Base-by-base conservation (phyloP, 1,139 yeast species). In the Debaryomyces singareniensis region DNA sequence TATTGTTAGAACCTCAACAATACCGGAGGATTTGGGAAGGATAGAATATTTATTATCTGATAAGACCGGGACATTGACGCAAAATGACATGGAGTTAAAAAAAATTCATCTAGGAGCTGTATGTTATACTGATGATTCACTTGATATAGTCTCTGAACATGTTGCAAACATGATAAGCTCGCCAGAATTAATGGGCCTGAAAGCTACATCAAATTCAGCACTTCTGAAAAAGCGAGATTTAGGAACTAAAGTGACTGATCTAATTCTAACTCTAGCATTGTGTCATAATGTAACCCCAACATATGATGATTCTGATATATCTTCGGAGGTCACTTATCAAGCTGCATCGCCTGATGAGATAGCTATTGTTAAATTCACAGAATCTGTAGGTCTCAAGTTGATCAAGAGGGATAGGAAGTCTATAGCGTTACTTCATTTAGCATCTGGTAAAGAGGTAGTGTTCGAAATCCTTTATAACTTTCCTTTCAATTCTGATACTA, bases 261-360 rank as follows among this genome's bases (percentile, higher is more conserved):
- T 89, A 39, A 77, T 87, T 1, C 58, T 77, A 3, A 84, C 96
- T 0, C 63, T 93, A 29, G 95, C 97, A 0, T 62, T 89, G 12
- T 93, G 99, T 54, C 99, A 93, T 53, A 87, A 87, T 44, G 99
- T 93, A 16, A 93, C 98, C 0, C 60, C 60, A 1, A 53, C 56
- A 3, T 53, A 49, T 34, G 52, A 47, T 24, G 40, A 39, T 14
- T 39, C 33, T 22, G 37, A 38, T 16, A 39, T 21, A n/a, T 24
- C 21, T 20, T 38, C 39, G 2, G 37, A 35, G 0, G 51, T 84
- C 6, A 71, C 86, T 2, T 93, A 89, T 51, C 99, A 93, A 55
- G 98, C 98, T 0, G 96, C 97, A 0, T 89, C 97, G 0, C 99
- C 99, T 0, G 99, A 93, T 61, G 99, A 93, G 54, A 79, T 91